phyloP scores from a whole-genome alignment of 2,329 filamentous ascomycete species.

The Penicillium sp. region DNA sequence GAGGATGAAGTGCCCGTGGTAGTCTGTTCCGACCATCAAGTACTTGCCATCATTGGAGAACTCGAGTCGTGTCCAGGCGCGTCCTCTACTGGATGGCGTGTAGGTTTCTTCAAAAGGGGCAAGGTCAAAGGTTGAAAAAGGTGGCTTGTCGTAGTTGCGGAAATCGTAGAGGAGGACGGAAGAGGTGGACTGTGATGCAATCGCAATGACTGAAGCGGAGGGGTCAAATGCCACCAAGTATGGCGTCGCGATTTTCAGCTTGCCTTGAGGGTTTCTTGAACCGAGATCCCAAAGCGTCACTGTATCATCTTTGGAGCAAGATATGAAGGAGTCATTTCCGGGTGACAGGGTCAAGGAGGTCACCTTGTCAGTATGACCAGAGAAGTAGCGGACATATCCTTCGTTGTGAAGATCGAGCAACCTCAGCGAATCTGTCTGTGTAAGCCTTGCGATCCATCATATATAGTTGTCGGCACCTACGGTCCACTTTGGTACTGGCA shows the following conservation, averaged over 20 bases:
- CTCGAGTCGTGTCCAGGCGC: conserved; percentile 80
- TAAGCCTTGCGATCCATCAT: conserved; percentile 4
- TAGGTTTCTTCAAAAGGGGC: conserved; percentile 54
- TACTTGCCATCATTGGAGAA: conserved; percentile 95
- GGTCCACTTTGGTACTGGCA: conserved; percentile 90
- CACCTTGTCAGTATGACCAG: conserved; percentile 80
- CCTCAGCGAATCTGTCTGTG: conserved; percentile 65
- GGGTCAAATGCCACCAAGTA: conserved; percentile 88
- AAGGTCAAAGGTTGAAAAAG: conserved; percentile 83
- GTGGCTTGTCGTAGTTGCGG: conserved; percentile 87
- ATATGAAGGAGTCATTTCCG: conserved; percentile 85
- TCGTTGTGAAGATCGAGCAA: conserved; percentile 87
- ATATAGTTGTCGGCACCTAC: conserved; percentile 44
- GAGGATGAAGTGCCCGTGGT: conserved; percentile 82
- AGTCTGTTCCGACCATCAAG: conserved; percentile 78
- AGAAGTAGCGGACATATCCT: conserved; percentile 93
- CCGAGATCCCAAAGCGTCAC: conserved; percentile 86
- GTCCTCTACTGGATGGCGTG: conserved; percentile 48
- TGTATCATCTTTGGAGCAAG: conserved; percentile 85
- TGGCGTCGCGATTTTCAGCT: conserved; percentile 74
- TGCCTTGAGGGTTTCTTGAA: conserved; percentile 74
- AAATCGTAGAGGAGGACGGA: conserved; percentile 86
- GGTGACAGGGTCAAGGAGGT: conserved; percentile 82
- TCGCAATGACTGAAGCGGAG: conserved; percentile 84
- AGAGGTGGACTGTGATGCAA: conserved; percentile 77